Percentiles rank a stretch among this genome's conserved stretches.
phyloP scores from a whole-genome alignment of 495 filamentous ascomycete species.

The Coniosporium apollinis region DNA sequence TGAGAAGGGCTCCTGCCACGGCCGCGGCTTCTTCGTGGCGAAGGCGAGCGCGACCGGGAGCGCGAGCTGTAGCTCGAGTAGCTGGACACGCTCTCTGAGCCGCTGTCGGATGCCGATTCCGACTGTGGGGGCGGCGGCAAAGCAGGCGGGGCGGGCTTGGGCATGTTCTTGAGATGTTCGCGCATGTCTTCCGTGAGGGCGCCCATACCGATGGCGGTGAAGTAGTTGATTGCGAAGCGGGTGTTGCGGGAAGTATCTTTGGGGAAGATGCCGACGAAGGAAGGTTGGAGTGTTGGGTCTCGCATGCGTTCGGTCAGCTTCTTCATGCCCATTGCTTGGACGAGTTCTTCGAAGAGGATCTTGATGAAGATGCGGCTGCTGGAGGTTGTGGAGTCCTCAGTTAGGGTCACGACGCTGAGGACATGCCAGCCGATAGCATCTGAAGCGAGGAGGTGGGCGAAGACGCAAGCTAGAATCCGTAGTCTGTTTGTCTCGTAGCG shows the following conservation, averaged over 20 bases:
- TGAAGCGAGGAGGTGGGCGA: constrained; percentile 72
- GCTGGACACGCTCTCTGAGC: constrained; percentile 29
- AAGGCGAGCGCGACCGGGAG: constrained; percentile 12
- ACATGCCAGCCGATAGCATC: constrained; percentile 90
- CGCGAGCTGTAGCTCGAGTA: constrained; percentile 22
- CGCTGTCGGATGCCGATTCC: constrained; percentile 20
- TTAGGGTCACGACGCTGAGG: constrained; percentile 67
- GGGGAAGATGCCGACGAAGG: constrained; percentile 79
- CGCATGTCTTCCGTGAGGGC: constrained; percentile 89
- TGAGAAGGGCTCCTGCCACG: constrained; percentile 27
- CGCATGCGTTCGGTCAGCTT: constrained; percentile 58
- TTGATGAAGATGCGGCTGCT: constrained; percentile 95
- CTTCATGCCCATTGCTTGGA: constrained; percentile 68
- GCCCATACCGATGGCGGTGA: constrained; percentile 94
- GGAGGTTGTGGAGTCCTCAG: constrained; percentile 92
- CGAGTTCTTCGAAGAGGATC: constrained; percentile 87
- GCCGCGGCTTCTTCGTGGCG: constrained; percentile 28
- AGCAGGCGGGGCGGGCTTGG: constrained; percentile 56
- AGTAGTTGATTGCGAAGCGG: constrained; percentile 97
- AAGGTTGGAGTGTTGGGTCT: constrained; percentile 61
- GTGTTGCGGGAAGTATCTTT: constrained; percentile 74
- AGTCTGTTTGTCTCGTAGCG: constrained; percentile 88
- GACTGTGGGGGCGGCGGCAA: constrained; percentile 37
- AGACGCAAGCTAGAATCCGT: constrained; percentile 88
- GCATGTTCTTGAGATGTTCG: constrained; percentile 68